Evolutionary conservation across 768 basidiomycete species (phyloP).

Genomic region (Leccinum variicolor): DNA sequence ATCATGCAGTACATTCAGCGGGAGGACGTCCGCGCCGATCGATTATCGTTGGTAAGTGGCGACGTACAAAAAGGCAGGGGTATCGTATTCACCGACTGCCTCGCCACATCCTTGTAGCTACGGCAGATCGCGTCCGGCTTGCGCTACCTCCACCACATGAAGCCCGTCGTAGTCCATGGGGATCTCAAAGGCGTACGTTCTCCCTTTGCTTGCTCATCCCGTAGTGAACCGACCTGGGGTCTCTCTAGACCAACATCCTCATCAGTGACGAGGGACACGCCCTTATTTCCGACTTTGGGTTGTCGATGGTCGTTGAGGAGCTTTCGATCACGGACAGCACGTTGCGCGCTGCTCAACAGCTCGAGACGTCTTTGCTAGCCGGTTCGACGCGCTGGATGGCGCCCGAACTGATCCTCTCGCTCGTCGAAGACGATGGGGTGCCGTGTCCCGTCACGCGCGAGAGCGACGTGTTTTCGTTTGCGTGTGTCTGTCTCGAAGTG

Average conservation of each 20-base stretch:
- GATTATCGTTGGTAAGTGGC: conserved; percentile 44
- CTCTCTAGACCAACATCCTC: conserved; percentile 54
- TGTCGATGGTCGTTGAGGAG: conserved; percentile 57
- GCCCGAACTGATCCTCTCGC: conserved; percentile 51
- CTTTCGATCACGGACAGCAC: conserved; percentile 33
- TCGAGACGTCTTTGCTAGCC: conserved; percentile 31
- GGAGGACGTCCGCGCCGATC: conserved; percentile 38
- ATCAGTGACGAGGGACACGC: conserved; percentile 49
- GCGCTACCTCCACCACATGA: conserved; percentile 52
- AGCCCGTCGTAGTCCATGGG: conserved; percentile 55
- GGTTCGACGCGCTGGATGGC: conserved; percentile 43
- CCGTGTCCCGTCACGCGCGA: conserved; percentile 45
- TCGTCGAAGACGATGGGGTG: conserved; percentile 43
- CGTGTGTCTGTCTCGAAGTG: conserved; percentile 58
- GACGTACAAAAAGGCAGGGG: neutral
- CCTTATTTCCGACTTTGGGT: conserved; percentile 60
- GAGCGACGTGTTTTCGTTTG: conserved; percentile 62
- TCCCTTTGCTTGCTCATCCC: neutral
- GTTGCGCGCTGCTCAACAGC: conserved; percentile 25
- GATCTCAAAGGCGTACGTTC: conserved; percentile 56
- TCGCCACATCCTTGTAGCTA: conserved; percentile 33
- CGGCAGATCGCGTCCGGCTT: conserved; percentile 56
- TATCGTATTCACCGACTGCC: neutral
- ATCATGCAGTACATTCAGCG: conserved; percentile 47
- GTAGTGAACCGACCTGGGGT: neutral